A percentile compares a stretch with the other conserved stretches of the same genome.
Evolutionary conservation across 768 basidiomycete species (phyloP).

Genomic region (Phanerochaete carnosa): DNA sequence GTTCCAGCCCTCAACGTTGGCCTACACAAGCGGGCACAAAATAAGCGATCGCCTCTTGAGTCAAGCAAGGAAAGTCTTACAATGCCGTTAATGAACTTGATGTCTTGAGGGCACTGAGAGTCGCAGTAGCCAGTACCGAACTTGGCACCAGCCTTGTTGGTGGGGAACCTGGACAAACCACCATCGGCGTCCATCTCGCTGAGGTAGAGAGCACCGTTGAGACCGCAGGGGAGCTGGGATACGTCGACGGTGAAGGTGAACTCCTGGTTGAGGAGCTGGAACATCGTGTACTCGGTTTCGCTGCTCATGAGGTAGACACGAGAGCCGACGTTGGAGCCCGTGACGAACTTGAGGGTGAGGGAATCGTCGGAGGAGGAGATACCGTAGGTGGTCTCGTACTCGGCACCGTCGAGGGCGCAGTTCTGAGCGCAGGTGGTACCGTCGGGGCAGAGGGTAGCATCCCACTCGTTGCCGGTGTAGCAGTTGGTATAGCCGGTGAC

Average conservation of each 20-base stretch:
- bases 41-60: neutral
- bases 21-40: slow-evolving; percentile 30
- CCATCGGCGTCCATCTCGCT: slow-evolving; percentile 57
- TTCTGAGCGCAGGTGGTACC: slow-evolving; percentile 40
- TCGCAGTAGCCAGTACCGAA: slow-evolving; percentile 67
- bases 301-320: slow-evolving; percentile 48
- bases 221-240: slow-evolving; percentile 52
- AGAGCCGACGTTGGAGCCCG: slow-evolving; percentile 31
- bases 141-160: slow-evolving; percentile 52
- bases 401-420: slow-evolving; percentile 32
- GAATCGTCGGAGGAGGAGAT: slow-evolving; percentile 29
- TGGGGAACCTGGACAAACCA: slow-evolving; percentile 43
- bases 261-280: slow-evolving; percentile 53
- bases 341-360: slow-evolving; percentile 31
- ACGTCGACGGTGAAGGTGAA: slow-evolving; percentile 63
- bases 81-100: slow-evolving; percentile 59
- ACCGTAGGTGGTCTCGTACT: slow-evolving; percentile 31
- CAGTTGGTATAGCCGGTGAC: slow-evolving; percentile 33
- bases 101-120: slow-evolving; percentile 54
- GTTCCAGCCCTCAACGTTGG: slow-evolving; percentile 45
- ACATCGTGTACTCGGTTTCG: slow-evolving; percentile 41
- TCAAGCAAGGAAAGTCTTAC: slow-evolving; percentile 28
- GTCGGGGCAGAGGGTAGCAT: slow-evolving; percentile 48
- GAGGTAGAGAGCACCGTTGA: slow-evolving; percentile 63
- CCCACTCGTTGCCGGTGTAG: slow-evolving; percentile 57